phyloP scores from a whole-genome alignment of 2,329 filamentous ascomycete species.

The Alternaria metachromatica region DNA sequence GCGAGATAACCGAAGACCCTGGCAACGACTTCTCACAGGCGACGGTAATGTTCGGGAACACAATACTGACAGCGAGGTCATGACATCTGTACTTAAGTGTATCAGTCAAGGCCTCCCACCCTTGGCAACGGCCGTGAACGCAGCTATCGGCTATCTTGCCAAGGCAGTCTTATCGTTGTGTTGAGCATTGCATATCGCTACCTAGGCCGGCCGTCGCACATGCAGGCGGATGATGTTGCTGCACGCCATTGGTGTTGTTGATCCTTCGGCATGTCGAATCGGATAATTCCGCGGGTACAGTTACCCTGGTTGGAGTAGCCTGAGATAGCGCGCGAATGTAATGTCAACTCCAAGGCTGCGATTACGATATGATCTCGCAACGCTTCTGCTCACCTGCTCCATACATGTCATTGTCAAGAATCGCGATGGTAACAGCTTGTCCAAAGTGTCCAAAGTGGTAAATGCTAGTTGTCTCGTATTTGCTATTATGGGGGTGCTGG shows the following conservation, averaged over 20 bases:
- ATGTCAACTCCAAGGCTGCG: neutral
- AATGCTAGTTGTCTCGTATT: conserved; percentile 1
- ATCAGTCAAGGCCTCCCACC: conserved; percentile 11
- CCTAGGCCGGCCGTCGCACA: conserved; percentile 11
- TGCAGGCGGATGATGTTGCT: conserved; percentile 17
- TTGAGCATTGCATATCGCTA: conserved; percentile 22
- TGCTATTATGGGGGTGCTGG: neutral
- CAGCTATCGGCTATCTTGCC: conserved; percentile 23
- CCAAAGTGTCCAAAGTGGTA: neutral
- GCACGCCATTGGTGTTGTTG: conserved; percentile 13
- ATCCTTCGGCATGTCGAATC: conserved; percentile 32
- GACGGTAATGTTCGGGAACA: neutral
- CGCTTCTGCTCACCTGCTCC: neutral
- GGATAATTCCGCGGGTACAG: conserved; percentile 24
- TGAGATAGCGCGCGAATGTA: neutral
- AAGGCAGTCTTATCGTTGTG: conserved; percentile 10
- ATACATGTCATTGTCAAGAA: neutral
- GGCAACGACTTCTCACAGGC: neutral
- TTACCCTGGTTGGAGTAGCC: conserved; percentile 17
- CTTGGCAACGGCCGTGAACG: conserved; percentile 22
- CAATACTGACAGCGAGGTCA: neutral
- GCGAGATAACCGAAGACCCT: neutral
- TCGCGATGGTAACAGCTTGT: neutral
- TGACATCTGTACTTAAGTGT: conserved; percentile 2
- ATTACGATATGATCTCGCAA: neutral